These are phyloP conservation scores for Fusarium sp. DNA, from an alignment of 2,329 filamentous ascomycete genomes.

Conservation along the genomic window DNA sequence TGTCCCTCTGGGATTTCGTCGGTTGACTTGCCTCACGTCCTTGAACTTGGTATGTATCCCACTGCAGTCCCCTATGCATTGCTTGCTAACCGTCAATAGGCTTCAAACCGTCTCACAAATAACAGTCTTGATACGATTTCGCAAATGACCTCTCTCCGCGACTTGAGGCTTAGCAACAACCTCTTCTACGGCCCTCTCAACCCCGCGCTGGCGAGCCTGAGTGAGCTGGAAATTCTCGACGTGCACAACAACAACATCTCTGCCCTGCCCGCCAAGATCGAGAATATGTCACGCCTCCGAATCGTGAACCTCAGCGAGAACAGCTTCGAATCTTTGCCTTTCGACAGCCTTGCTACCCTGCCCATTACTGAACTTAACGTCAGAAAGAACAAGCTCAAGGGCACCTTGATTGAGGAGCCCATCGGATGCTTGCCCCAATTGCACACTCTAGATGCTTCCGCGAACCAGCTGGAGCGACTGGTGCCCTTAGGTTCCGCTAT, in stretches of 20 bases:
- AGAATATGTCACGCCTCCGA: constrained; percentile 75
- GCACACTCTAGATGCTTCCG: constrained; percentile 80
- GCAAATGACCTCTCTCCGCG: constrained; percentile 77
- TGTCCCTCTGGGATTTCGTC: constrained; percentile 79
- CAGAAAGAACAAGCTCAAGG: constrained; percentile 81
- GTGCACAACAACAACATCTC: constrained; percentile 83
- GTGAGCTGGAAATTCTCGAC: constrained; percentile 81
- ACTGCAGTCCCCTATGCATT: not conserved
- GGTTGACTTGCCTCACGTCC: constrained; percentile 78
- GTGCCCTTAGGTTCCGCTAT: constrained; percentile 59
- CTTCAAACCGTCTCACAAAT: constrained; percentile 83
- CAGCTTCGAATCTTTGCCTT: constrained; percentile 75
- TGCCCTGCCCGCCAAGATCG: constrained; percentile 73
- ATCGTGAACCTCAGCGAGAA: constrained; percentile 86
- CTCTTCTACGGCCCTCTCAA: constrained; percentile 75
- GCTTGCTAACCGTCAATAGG: constrained; percentile 58
- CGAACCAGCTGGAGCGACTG: constrained; percentile 75
- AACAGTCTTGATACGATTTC: constrained; percentile 77
- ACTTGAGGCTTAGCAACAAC: constrained; percentile 86
- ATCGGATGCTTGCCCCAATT: constrained; percentile 70
- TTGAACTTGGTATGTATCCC: constrained; percentile 77
- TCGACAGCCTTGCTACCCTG: constrained; percentile 73
- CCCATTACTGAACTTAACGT: constrained; percentile 79
- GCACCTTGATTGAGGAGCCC: constrained; percentile 73
- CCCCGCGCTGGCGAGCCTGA: constrained; percentile 70